Evolutionary conservation across 768 basidiomycete species (phyloP).

Genomic region (Fibroporia radiculosa): DNA sequence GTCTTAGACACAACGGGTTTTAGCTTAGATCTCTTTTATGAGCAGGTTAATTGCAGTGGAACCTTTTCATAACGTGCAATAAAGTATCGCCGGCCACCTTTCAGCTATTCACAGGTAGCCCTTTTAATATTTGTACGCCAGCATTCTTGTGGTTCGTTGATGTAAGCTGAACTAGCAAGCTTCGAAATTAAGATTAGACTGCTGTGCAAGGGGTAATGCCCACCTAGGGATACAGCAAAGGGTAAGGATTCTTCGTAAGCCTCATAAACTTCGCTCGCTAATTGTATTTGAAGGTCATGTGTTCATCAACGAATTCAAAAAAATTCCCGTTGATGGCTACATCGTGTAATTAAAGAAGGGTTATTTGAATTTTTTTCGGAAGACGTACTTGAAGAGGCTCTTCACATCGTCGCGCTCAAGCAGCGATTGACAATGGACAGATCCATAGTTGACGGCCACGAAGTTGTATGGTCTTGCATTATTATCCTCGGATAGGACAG

Average conservation of each 20-base stretch:
- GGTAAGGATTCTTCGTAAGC: slow-evolving; percentile 26
- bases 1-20: too few species aligned
- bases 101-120: background rate
- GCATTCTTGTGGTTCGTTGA: background rate
- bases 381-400: slow-evolving; percentile 26
- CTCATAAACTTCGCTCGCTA: slow-evolving; percentile 13
- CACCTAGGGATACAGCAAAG: background rate
- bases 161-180: background rate
- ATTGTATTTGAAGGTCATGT: slow-evolving; percentile 17
- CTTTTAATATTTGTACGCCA: background rate
- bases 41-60: background rate
- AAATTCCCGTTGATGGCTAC: slow-evolving; percentile 27
- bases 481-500: slow-evolving; percentile 11
- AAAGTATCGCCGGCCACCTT: background rate
- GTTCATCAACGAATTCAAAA: slow-evolving; percentile 19
- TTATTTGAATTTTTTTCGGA: slow-evolving; percentile 16
- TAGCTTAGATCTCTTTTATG: background rate
- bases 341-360: slow-evolving; percentile 29
- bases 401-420: slow-evolving; percentile 23
- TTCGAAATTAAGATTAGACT: background rate
- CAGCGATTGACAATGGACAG: slow-evolving; percentile 24
- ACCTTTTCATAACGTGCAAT: background rate
- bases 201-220: background rate
- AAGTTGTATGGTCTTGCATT: slow-evolving; percentile 5
- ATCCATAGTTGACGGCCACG: slow-evolving; percentile 27